Evolutionary conservation across 1,284 basidiomycete species (phyloP).

Genomic region (Lignosus rhinocerotis): DNA sequence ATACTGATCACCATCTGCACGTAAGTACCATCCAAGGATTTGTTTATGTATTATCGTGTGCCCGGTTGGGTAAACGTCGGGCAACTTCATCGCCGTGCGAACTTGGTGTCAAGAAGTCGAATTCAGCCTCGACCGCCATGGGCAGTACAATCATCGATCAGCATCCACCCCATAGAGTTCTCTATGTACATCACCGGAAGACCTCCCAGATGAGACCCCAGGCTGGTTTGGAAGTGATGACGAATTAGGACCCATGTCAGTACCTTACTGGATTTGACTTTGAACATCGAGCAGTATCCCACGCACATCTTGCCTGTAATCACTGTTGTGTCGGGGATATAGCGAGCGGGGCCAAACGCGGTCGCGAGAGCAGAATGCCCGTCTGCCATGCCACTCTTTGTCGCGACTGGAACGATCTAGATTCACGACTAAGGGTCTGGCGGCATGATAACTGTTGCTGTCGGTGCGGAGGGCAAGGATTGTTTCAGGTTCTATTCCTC

Average conservation of each 20-base stretch:
- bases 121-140: too few species aligned
- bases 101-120: too few species aligned
- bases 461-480: background rate
- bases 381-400: constrained; percentile 4
- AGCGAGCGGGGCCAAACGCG: background rate
- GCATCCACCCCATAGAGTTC: too few species aligned
- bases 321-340: background rate
- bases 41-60: too few species aligned
- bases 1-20: too few species aligned
- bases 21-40: too few species aligned
- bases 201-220: background rate
- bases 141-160: too few species aligned
- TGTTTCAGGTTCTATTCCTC: background rate
- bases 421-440: background rate
- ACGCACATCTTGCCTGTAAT: background rate
- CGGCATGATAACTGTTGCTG: background rate
- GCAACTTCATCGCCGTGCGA: too few species aligned
- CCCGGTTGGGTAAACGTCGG: too few species aligned
- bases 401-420: constrained; percentile 3
- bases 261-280: background rate
- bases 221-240: background rate
- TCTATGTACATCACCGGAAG: too few species aligned
- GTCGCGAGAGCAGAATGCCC: constrained; percentile 1
- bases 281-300: background rate
- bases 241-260: background rate